phyloP scores from a whole-genome alignment of 345 rosid species.

The Boechera divaricarpa region DNA sequence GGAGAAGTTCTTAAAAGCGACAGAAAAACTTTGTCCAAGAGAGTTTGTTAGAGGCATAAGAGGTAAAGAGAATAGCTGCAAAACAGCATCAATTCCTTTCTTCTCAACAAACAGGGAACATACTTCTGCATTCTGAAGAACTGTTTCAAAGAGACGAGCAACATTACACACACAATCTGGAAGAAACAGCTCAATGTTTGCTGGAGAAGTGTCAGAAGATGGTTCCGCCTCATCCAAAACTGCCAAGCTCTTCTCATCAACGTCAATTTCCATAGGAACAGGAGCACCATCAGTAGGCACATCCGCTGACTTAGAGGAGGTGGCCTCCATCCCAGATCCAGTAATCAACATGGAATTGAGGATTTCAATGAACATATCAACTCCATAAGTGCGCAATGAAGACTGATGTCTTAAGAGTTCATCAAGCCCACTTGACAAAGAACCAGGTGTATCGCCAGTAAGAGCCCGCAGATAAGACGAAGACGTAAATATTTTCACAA shows the following conservation, averaged over 20 bases:
- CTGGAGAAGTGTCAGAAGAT: conserved; percentile 59
- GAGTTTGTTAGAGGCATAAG: conserved; percentile 78
- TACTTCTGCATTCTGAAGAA: conserved; percentile 95
- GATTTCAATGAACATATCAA: conserved; percentile 91
- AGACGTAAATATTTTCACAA: conserved; percentile 91
- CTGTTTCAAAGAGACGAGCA: conserved; percentile 89
- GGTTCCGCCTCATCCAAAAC: conserved; percentile 63
- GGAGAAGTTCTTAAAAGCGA: conserved; percentile 95
- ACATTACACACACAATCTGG: conserved; percentile 82
- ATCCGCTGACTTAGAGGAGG: conserved; percentile 55
- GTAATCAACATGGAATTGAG: conserved; percentile 60
- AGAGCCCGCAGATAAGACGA: conserved; percentile 79
- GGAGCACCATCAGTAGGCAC: conserved; percentile 51
- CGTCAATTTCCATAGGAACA: conserved; percentile 92
- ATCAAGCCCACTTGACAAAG: conserved; percentile 89
- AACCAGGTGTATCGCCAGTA: conserved; percentile 78
- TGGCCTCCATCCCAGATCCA: conserved; percentile 71
- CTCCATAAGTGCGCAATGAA: conserved; percentile 82
- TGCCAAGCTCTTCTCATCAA: conserved; percentile 66
- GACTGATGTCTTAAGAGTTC: conserved; percentile 96
- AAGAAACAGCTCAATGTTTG: conserved; percentile 69
- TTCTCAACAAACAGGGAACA: conserved; percentile 92
- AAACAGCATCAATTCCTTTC: conserved; percentile 87
- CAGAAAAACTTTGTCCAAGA: conserved; percentile 78
- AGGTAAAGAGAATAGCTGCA: conserved; percentile 79